Evolutionary conservation across 2,329 filamentous ascomycete species (phyloP).

Genomic region (Colletotrichum phormii): DNA sequence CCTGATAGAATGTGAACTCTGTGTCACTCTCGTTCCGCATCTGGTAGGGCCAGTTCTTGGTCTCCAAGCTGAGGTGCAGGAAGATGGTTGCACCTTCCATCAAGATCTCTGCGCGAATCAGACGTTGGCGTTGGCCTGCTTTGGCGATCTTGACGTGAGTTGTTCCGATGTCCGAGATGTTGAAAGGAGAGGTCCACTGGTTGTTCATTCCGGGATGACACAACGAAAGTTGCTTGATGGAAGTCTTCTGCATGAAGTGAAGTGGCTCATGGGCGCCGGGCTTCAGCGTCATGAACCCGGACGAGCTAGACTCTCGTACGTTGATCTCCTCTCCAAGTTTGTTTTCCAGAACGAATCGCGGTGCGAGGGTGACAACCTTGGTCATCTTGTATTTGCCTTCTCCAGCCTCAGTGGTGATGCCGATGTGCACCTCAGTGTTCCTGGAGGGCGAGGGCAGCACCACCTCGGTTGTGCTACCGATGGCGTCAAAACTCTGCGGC

Average conservation of each 20-base stretch:
- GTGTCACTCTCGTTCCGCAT: slow-evolving; percentile 98
- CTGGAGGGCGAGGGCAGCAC: slow-evolving; percentile 79
- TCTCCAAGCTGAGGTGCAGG: slow-evolving; percentile 89
- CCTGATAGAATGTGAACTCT: slow-evolving; percentile 97
- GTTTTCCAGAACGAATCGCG: slow-evolving; percentile 94
- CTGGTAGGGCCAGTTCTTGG: slow-evolving; percentile 96
- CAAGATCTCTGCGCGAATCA: slow-evolving; percentile 88
- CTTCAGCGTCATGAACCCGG: slow-evolving; percentile 82
- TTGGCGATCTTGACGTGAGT: slow-evolving; percentile 95
- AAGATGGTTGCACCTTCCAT: slow-evolving; percentile 96
- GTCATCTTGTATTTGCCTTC: slow-evolving; percentile 98
- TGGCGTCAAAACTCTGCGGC: slow-evolving; percentile 96
- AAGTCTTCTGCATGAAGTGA: slow-evolving; percentile 86
- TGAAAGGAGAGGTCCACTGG: slow-evolving; percentile 97
- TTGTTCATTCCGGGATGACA: slow-evolving; percentile 96
- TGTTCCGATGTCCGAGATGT: slow-evolving; percentile 93
- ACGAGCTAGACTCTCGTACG: slow-evolving; percentile 91
- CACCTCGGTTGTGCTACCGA: slow-evolving; percentile 92
- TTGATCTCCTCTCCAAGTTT: slow-evolving; percentile 89
- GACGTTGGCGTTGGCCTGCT: slow-evolving; percentile 86
- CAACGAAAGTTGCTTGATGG: slow-evolving; percentile 88
- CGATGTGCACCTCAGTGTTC: slow-evolving; percentile 87
- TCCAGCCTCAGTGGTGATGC: slow-evolving; percentile 88
- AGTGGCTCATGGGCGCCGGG: slow-evolving; percentile 85
- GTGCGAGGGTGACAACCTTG: slow-evolving; percentile 92